Evolutionary conservation across 2,329 filamentous ascomycete genomes (phyloP).

Genomic region (Aspergillus carbonarius): DNA sequence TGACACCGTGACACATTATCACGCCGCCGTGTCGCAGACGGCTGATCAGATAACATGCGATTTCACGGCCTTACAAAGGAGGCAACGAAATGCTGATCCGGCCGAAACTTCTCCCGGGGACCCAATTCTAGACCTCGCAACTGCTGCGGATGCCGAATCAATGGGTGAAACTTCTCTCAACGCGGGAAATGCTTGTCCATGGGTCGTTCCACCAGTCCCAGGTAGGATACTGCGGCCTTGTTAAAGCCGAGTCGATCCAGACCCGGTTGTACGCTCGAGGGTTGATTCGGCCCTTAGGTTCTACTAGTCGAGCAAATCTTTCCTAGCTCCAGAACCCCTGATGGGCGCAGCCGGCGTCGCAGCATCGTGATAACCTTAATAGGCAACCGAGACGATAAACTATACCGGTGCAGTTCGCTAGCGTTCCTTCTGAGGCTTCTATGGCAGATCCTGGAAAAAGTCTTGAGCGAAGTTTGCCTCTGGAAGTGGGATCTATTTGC

Average conservation of each 20-base stretch:
- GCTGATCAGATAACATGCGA: neutral
- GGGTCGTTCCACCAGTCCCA: neutral
- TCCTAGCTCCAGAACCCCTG: neutral
- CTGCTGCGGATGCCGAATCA: neutral
- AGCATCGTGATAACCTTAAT: constrained; percentile 5
- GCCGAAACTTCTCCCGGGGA: neutral
- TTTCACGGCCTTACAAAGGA: neutral
- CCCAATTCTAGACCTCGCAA: neutral
- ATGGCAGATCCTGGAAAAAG: neutral
- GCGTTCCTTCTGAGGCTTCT: neutral
- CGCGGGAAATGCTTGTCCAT: neutral
- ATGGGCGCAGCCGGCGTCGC: neutral
- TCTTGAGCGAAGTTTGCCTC: neutral
- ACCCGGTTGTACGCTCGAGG: neutral
- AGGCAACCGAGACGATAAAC: constrained; percentile 5
- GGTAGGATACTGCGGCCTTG: neutral
- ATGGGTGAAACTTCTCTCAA: neutral
- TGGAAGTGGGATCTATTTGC: neutral
- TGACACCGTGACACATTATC: neutral
- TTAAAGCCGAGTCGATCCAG: neutral
- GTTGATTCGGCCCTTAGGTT: neutral
- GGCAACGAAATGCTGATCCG: neutral
- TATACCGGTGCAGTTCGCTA: neutral
- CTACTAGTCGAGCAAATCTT: neutral
- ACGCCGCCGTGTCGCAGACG: neutral